These are phyloP conservation scores for Catharanthus roseus DNA, from an alignment of 257 asterid genomes.

Conservation along the genomic window DNA sequence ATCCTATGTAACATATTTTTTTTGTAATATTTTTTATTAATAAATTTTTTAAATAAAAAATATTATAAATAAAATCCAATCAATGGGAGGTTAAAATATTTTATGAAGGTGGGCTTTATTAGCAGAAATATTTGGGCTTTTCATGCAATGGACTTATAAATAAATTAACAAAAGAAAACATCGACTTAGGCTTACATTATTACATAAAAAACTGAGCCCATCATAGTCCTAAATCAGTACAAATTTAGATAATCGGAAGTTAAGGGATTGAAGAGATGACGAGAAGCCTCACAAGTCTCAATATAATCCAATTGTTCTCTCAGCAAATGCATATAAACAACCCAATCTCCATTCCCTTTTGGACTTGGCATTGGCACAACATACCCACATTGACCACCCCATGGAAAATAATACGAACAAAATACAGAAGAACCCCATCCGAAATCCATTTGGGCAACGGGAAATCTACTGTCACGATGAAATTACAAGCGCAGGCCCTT, in stretches of 20 bases:
- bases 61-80: too few relatives aligned
- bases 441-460: slow-evolving; percentile 38
- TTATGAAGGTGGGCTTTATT: too few relatives aligned
- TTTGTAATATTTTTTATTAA: too few relatives aligned
- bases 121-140: too few relatives aligned
- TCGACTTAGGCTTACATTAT: too few relatives aligned
- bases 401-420: slow-evolving; percentile 49
- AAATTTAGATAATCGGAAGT: slow-evolving; percentile 29
- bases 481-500: slow-evolving; percentile 54
- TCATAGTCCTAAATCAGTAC: too few relatives aligned
- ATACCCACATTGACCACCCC: slow-evolving; percentile 58
- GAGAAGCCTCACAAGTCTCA: slow-evolving; percentile 36
- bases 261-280: slow-evolving; percentile 34
- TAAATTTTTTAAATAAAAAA: too few relatives aligned
- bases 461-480: slow-evolving; percentile 49
- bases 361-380: slow-evolving; percentile 59
- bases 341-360: slow-evolving; percentile 63
- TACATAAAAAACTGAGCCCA: too few relatives aligned
- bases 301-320: slow-evolving; percentile 44
- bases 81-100: too few relatives aligned
- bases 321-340: slow-evolving; percentile 52
- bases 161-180: too few relatives aligned
- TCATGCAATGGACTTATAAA: too few relatives aligned
- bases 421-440: slow-evolving; percentile 54
- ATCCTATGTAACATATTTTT: too few relatives aligned